Percentiles rank a stretch among this genome's conserved stretches.
phyloP scores from a whole-genome alignment of 2,329 filamentous ascomycete genomes.

The Alternaria triticina region DNA sequence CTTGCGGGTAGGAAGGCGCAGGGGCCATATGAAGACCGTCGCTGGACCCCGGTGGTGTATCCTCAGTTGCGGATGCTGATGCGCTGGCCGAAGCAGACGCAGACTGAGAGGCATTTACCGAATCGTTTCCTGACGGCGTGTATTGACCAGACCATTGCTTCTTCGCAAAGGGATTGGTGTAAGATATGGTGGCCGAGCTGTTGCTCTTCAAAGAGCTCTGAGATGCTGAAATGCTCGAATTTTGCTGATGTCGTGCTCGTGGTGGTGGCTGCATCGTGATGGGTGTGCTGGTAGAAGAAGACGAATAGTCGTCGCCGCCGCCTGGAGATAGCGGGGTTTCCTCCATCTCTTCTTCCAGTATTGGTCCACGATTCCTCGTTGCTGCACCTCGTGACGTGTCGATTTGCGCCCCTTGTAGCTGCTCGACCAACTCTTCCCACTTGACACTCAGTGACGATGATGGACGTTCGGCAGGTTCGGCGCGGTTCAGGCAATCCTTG shows the following conservation, averaged over 20 bases:
- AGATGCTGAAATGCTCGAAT: slow-evolving; percentile 42
- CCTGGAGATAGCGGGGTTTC: slow-evolving; percentile 32
- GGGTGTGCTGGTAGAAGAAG: slow-evolving; percentile 42
- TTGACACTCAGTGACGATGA: slow-evolving; percentile 55
- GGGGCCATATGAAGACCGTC: slow-evolving; percentile 46
- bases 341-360: slow-evolving; percentile 34
- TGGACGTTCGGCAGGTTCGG: slow-evolving; percentile 60
- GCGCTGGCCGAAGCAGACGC: slow-evolving; percentile 40
- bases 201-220: slow-evolving; percentile 41
- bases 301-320: slow-evolving; percentile 33
- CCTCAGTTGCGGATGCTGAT: slow-evolving; percentile 41
- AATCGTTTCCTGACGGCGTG: slow-evolving; percentile 32
- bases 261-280: slow-evolving; percentile 42
- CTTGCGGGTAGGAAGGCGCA: slow-evolving; percentile 37
- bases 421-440: slow-evolving; percentile 61
- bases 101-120: slow-evolving; percentile 32
- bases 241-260: slow-evolving; percentile 40
- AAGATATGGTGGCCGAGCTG: slow-evolving; percentile 30
- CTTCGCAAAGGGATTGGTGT: slow-evolving; percentile 33
- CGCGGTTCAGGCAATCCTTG: slow-evolving; percentile 57
- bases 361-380: slow-evolving; percentile 38
- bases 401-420: slow-evolving; percentile 47
- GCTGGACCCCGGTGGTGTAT: slow-evolving; percentile 45
- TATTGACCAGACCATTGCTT: slow-evolving; percentile 31
- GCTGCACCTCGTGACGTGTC: slow-evolving; percentile 41